Conservation (phyloP, 1,284 basidiomycete species). For the Cryptococcus amylolentus region DNA sequence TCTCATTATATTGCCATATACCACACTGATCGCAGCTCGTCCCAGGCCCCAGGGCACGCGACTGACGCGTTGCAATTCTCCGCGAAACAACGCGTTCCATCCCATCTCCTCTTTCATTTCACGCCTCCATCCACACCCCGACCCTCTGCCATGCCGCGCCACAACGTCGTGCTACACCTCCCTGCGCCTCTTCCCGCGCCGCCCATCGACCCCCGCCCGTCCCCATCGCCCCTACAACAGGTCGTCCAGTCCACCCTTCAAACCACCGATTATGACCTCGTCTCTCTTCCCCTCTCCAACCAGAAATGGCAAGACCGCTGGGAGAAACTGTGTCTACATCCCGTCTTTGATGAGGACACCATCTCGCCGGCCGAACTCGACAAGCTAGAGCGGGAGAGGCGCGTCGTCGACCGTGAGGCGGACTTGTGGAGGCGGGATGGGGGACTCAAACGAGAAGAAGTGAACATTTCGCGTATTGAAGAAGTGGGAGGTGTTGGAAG, state of each 20-base stretch:
- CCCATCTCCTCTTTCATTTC: too few species aligned
- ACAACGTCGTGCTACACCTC: conserved; percentile 33
- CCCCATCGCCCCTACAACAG: conserved; percentile 39
- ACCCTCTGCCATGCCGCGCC: conserved; percentile 20
- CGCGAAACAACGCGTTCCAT: too few species aligned
- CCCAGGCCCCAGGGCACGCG: too few species aligned
- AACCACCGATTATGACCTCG: conserved; percentile 53
- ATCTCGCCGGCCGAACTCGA: conserved; percentile 3
- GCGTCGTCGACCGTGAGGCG: conserved; percentile 65
- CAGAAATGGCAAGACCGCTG: conserved; percentile 81
- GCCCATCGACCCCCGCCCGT: conserved; percentile 31
- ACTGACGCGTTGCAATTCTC: too few species aligned
- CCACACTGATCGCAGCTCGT: too few species aligned
- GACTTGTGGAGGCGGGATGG: conserved; percentile 85
- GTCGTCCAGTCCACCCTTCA: conserved; percentile 34
- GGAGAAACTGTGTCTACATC: conserved; percentile 75
- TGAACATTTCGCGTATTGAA: conserved; percentile 81
- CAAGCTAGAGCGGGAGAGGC: conserved; percentile 47
- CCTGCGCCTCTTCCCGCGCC: conserved; percentile 32
- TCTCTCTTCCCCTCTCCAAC: conserved; percentile 84
- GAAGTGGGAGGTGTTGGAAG: conserved; percentile 63
- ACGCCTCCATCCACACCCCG: too few species aligned
- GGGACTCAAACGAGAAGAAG: conserved; percentile 74
- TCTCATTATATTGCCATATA: too few species aligned
- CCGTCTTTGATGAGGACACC: conserved; percentile 50